Evolutionary conservation across 1,139 yeast genomes (phyloP).

Genomic region (Yamadazyma diospyri): DNA sequence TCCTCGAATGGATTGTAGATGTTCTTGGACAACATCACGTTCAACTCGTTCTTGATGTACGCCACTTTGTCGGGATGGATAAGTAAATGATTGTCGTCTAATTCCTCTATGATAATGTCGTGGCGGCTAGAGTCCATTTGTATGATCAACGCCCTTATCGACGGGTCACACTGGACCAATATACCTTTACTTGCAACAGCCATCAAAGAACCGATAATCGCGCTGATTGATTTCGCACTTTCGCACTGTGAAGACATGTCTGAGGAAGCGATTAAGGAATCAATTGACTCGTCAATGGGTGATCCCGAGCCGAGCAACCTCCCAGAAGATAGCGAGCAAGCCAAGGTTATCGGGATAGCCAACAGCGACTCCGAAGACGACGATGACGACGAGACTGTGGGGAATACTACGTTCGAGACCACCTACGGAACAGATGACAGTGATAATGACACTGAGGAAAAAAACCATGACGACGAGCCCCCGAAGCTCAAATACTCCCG

Average conservation of each 20-base stretch:
- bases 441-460: conserved; percentile 25
- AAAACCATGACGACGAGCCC: conserved; percentile 67
- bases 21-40: conserved; percentile 71
- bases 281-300: not conserved
- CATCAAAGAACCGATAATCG: too few relatives aligned
- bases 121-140: conserved; percentile 71
- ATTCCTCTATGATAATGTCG: conserved; percentile 77
- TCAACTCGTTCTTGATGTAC: conserved; percentile 72
- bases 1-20: conserved; percentile 83
- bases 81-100: conserved; percentile 86
- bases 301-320: not conserved
- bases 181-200: conserved; percentile 47
- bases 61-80: conserved; percentile 75
- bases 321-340: not conserved
- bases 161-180: conserved; percentile 72
- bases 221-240: conserved; percentile 2
- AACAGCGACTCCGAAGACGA: conserved; percentile 5
- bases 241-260: not conserved
- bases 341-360: not conserved
- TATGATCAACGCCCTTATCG: conserved; percentile 80
- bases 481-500: conserved; percentile 76
- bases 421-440: conserved; percentile 14
- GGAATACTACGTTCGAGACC: conserved; percentile 18
- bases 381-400: conserved; percentile 12
- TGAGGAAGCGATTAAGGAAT: not conserved